Conservation (phyloP, 192 early-diverging fungal species). For the Funneliformis geosporum region DNA sequence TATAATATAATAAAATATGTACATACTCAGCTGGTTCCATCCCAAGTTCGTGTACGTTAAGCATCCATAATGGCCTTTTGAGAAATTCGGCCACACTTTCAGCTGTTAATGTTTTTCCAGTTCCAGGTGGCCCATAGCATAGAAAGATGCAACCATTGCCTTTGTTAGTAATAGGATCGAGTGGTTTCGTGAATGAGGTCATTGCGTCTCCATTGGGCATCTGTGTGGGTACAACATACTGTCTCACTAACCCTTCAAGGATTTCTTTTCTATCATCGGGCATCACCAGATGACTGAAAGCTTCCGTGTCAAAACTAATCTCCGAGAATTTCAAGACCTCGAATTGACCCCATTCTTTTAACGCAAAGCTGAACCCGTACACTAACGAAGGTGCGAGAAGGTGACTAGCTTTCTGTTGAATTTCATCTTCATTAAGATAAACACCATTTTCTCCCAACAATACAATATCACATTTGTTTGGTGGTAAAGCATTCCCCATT, state of each 20-base stretch:
- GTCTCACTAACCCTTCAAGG: not conserved
- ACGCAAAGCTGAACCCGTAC: not conserved
- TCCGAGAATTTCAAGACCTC: not conserved
- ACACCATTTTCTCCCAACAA: not conserved
- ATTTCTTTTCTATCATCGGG: not conserved
- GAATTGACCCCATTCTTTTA: not conserved
- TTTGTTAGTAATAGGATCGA: conserved; percentile 55
- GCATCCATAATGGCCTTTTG: conserved; percentile 45
- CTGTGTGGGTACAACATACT: not conserved
- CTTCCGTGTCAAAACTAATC: not conserved
- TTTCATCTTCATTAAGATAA: not conserved
- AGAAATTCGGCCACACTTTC: conserved; percentile 59
- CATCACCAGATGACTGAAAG: not conserved
- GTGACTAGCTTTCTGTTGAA: not conserved
- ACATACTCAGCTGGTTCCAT: not conserved
- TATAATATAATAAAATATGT: conserved; percentile 20
- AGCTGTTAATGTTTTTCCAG: conserved; percentile 60
- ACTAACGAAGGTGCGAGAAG: not conserved
- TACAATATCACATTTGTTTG: not conserved
- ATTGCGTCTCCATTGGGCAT: not conserved
- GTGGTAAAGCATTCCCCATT: not conserved
- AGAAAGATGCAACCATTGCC: conserved; percentile 56
- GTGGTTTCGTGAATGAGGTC: conserved; percentile 31
- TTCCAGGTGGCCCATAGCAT: conserved; percentile 57
- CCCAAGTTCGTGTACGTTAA: not conserved